Conservation (phyloP, 441 rosid genomes). For the Populus trichocarpa region DNA sequence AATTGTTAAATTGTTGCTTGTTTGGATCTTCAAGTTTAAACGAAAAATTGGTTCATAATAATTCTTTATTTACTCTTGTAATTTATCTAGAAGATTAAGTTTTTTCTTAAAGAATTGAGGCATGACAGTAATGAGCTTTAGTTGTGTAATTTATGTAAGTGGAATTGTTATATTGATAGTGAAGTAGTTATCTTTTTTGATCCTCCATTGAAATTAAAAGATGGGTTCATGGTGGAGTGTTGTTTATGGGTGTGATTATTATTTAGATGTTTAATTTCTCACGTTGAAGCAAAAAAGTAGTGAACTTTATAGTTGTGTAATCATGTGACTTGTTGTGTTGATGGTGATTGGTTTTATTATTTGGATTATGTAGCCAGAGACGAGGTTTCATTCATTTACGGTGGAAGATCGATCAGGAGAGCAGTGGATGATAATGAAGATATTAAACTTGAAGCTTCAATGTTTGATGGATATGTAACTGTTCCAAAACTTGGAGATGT, state of each 20-base stretch:
- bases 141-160: background rate
- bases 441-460: slow-evolving; percentile 55
- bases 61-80: too few species aligned
- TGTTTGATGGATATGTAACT: slow-evolving; percentile 56
- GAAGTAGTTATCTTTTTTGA: background rate
- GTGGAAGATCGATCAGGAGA: slow-evolving; percentile 57
- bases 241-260: background rate
- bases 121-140: too few species aligned
- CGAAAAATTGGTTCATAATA: too few species aligned
- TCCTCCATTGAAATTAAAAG: background rate
- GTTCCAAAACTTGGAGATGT: slow-evolving; percentile 46
- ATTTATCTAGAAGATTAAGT: too few species aligned
- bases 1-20: too few species aligned
- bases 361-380: slow-evolving; percentile 35
- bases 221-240: background rate
- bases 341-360: background rate
- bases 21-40: too few species aligned
- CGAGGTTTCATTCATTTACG: slow-evolving; percentile 47
- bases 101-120: too few species aligned
- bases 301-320: background rate
- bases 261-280: background rate
- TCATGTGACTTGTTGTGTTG: background rate
- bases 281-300: background rate
- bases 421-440: slow-evolving; percentile 46
- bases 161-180: background rate